phyloP scores from a whole-genome alignment of 805 yeast species.

The Debaryomyces tyrocola region DNA sequence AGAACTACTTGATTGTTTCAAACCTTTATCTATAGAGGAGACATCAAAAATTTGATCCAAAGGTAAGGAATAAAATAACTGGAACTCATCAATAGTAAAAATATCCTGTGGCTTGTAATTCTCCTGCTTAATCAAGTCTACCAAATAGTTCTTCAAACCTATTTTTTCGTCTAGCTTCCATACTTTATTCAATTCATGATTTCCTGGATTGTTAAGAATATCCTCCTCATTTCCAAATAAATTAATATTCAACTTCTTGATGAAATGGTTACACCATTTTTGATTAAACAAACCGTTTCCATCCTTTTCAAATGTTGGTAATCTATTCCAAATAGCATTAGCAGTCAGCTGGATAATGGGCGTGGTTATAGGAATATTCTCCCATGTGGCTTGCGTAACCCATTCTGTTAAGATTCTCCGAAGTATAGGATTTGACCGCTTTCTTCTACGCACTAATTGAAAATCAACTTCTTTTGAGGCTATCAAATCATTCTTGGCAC shows the following conservation, averaged over 20 bases:
- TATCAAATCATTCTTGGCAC: constrained; percentile 53
- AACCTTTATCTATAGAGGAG: constrained; percentile 43
- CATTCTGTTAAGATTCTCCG: constrained; percentile 65
- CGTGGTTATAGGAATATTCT: constrained; percentile 60
- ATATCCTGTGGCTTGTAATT: constrained; percentile 51
- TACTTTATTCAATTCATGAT: constrained; percentile 43
- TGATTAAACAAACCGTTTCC: constrained; percentile 66
- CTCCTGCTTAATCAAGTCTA: constrained; percentile 23
- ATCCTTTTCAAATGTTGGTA: constrained; percentile 54
- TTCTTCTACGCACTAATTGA: constrained; percentile 51
- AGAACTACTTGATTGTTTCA: constrained; percentile 34
- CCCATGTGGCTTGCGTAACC: constrained; percentile 69
- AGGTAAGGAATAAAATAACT: constrained; percentile 58
- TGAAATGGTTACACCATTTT: constrained; percentile 58
- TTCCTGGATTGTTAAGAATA: constrained; percentile 27
- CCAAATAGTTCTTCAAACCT: constrained; percentile 45
- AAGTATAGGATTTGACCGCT: constrained; percentile 54
- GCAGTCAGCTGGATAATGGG: constrained; percentile 67
- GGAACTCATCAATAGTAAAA: constrained; percentile 62
- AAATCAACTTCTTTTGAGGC: constrained; percentile 53
- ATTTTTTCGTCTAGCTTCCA: constrained; percentile 63
- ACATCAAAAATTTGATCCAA: constrained; percentile 56
- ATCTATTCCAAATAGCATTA: constrained; percentile 58
- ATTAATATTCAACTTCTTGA: constrained; percentile 50
- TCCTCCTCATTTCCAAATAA: constrained; percentile 48